Percentiles rank a stretch among this genome's conserved stretches.
Evolutionary conservation across 1,139 yeast genomes (phyloP).

Genomic region (Taiozyma sp.): DNA sequence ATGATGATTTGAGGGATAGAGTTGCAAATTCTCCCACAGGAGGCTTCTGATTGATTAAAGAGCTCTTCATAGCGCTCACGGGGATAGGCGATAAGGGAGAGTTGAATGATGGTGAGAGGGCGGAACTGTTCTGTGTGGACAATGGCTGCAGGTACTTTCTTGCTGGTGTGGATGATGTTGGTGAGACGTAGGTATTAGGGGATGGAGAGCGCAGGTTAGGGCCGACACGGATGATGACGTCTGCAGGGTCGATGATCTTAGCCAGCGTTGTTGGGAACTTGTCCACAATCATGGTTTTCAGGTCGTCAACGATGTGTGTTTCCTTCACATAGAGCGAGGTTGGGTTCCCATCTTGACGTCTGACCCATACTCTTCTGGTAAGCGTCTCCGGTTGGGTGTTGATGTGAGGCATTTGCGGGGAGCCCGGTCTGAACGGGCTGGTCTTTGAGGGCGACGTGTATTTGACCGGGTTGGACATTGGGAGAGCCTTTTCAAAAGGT

Average conservation of each 20-base stretch:
- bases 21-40: conserved; percentile 10
- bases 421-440: conserved; percentile 1
- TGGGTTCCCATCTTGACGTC: conserved; percentile 51
- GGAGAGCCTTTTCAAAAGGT: background rate
- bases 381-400: conserved; percentile 5
- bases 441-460: conserved; percentile 9
- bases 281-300: conserved; percentile 53
- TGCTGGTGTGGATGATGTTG: conserved; percentile 8
- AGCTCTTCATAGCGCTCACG: conserved; percentile 16
- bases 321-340: conserved; percentile 59
- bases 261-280: conserved; percentile 73
- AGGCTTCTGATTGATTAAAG: conserved; percentile 15
- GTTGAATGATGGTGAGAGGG: conserved; percentile 9
- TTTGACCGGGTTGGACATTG: conserved; percentile 1
- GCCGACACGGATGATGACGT: conserved; percentile 44
- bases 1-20: conserved; percentile 10
- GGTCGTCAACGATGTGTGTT: conserved; percentile 65
- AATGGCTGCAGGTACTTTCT: conserved; percentile 2
- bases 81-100: conserved; percentile 31
- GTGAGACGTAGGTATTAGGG: conserved; percentile 7
- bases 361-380: conserved; percentile 57
- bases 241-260: conserved; percentile 64
- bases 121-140: background rate
- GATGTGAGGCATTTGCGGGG: conserved; percentile 5
- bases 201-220: conserved; percentile 3